These are phyloP conservation scores for Penicillium crustosum DNA, from an alignment of 2,329 filamentous ascomycete genomes.

Conservation along the genomic window DNA sequence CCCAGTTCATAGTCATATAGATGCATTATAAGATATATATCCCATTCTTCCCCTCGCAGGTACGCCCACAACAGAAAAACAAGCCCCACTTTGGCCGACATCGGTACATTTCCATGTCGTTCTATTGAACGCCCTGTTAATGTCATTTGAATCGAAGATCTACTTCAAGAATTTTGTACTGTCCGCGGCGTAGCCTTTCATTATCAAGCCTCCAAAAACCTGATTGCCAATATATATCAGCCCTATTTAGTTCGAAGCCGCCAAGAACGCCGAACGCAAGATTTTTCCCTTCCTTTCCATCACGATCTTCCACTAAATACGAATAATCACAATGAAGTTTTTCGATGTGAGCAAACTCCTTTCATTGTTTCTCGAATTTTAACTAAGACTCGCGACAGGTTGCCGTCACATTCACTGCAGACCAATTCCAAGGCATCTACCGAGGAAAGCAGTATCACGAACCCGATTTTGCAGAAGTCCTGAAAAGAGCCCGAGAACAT, in stretches of 20 bases:
- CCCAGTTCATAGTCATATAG: background rate
- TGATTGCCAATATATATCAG: background rate
- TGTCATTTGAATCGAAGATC: background rate
- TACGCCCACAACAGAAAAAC: background rate
- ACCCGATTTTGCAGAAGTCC: slow-evolving; percentile 43
- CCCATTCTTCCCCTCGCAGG: background rate
- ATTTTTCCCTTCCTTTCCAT: background rate
- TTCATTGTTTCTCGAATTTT: no score
- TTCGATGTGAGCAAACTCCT: background rate
- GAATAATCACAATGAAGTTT: background rate
- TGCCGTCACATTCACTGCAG: slow-evolving; percentile 32
- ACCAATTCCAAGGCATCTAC: slow-evolving; percentile 37
- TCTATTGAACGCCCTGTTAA: background rate
- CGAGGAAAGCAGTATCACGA: slow-evolving; percentile 51
- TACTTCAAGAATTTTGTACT: no score
- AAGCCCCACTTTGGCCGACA: background rate
- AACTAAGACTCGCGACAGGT: slow-evolving; percentile 18
- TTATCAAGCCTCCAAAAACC: background rate
- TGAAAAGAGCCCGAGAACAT: slow-evolving; percentile 21
- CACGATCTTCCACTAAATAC: background rate
- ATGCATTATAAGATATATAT: background rate
- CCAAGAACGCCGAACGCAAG: background rate
- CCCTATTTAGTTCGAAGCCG: background rate
- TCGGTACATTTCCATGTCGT: background rate
- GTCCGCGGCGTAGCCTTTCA: no score